A percentile compares a stretch with the other conserved stretches of the same genome.
These are phyloP conservation scores for Cornus controversa DNA, from an alignment of 148 eudicot genomes.

Conservation along the genomic window DNA sequence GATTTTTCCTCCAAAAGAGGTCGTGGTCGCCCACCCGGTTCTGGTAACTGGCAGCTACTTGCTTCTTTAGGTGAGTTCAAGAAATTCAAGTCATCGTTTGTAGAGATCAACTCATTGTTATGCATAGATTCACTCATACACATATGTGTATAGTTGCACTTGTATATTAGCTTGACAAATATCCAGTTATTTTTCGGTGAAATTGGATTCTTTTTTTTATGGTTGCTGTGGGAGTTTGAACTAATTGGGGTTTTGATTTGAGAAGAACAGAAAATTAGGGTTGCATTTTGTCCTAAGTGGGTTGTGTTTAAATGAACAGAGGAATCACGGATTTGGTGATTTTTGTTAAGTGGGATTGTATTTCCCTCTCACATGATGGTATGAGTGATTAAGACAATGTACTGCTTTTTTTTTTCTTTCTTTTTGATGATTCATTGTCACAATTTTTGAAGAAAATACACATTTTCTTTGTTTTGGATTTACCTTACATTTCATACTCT, in stretches of 20 bases:
- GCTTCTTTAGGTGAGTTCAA: slow-evolving; percentile 43
- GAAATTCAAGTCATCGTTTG: neutral
- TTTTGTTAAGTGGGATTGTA: neutral
- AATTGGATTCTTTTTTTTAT: neutral
- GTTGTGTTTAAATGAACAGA: neutral
- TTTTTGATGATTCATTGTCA: neutral
- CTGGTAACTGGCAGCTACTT: slow-evolving; percentile 43
- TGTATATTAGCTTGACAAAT: no score
- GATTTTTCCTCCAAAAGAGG: slow-evolving; percentile 32
- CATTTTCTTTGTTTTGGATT: slow-evolving; percentile 1
- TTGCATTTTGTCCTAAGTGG: neutral
- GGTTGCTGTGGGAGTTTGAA: no score
- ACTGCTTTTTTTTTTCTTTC: neutral
- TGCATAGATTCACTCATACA: neutral
- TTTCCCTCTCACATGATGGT: neutral
- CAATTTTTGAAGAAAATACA: neutral
- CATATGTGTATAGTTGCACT: neutral
- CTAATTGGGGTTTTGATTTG: neutral
- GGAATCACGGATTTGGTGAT: neutral
- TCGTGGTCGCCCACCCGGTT: slow-evolving; percentile 34
- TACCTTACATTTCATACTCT: slow-evolving; percentile 8
- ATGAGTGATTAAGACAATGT: slow-evolving; percentile 1
- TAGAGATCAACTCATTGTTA: neutral
- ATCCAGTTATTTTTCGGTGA: neutral
- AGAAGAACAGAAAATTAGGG: neutral